Conservation (phyloP, 176 grass and related monocot genomes). For the Puccinellia tenuiflora region DNA sequence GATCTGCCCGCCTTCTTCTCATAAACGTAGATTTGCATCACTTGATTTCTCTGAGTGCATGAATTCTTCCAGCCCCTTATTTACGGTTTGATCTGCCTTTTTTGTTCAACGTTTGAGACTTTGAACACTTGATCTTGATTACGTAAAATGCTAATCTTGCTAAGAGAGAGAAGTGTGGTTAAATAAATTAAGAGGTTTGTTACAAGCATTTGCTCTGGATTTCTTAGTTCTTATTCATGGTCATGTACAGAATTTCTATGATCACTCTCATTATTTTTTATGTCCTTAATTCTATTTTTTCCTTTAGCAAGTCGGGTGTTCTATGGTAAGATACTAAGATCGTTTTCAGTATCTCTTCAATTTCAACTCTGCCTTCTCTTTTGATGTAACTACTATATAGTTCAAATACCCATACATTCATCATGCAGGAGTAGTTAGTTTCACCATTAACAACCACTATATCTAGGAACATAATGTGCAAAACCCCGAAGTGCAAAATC, state of each 20-base stretch:
- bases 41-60: constrained; percentile 6
- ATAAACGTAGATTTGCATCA: background rate
- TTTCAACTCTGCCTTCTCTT: background rate
- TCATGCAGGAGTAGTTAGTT: background rate
- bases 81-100: background rate
- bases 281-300: background rate
- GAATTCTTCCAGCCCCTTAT: background rate
- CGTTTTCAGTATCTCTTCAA: background rate
- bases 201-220: background rate
- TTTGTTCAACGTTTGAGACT: constrained; percentile 5
- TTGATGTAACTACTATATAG: background rate
- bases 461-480: constrained; percentile 5
- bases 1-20: background rate
- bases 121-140: background rate
- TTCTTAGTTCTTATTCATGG: background rate
- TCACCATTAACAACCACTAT: constrained; percentile 7
- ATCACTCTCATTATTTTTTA: background rate
- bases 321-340: background rate
- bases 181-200: background rate
- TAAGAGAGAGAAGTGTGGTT: background rate
- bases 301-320: background rate
- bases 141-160: background rate
- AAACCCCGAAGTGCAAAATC: background rate
- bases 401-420: background rate
- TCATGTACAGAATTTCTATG: background rate